Conservation (phyloP, 805 yeast genomes). For the Yarrowia sp. region DNA sequence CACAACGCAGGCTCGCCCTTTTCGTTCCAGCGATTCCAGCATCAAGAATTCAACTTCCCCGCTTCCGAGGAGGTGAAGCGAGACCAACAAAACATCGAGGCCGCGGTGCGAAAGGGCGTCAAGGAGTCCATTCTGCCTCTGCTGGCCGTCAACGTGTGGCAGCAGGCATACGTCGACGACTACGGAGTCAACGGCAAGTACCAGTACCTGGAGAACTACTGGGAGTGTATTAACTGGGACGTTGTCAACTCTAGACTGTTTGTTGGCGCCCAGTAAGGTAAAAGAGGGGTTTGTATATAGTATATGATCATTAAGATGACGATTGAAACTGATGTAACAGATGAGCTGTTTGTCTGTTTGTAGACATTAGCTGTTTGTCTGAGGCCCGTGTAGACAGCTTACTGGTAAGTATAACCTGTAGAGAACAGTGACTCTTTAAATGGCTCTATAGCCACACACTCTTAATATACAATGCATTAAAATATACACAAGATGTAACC, state of each 20-base stretch:
- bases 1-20: conserved; percentile 87
- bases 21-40: conserved; percentile 57
- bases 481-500: too few relatives aligned
- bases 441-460: too few relatives aligned
- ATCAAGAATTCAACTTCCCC: conserved; percentile 73
- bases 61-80: conserved; percentile 44
- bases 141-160: conserved; percentile 82
- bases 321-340: too few relatives aligned
- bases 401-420: neutral
- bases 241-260: conserved; percentile 35
- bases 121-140: conserved; percentile 54
- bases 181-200: conserved; percentile 76
- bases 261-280: conserved; percentile 20
- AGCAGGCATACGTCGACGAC: conserved; percentile 79
- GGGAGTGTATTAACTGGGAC: conserved; percentile 83
- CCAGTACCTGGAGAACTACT: conserved; percentile 67
- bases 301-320: neutral
- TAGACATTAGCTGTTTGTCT: too few relatives aligned
- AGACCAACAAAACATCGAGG: conserved; percentile 44
- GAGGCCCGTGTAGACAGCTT: neutral
- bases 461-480: too few relatives aligned
- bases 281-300: conserved; percentile 12
- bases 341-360: too few relatives aligned
- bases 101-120: conserved; percentile 45
- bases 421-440: too few relatives aligned